Base-by-base conservation (phyloP, 371 early-diverging fungal species). In the Furculomyces boomerangus region DNA sequence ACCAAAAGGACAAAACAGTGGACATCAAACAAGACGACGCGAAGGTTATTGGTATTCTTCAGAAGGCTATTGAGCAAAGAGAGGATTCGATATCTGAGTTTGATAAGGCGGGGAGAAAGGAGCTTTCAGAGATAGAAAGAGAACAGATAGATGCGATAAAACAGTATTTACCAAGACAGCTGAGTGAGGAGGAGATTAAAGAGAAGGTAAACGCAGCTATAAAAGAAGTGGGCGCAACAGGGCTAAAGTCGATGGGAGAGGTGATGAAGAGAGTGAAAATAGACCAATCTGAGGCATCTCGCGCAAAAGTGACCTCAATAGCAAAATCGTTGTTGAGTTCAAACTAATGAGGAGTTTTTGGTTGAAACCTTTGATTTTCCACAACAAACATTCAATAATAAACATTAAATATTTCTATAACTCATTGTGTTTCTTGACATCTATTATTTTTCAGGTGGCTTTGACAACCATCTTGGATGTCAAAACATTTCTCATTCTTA, bases 221-320 rank as follows among this genome's bases (percentile, higher is more conserved):
- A 44, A 56, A 68, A 44, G 65, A 72, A 49, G 61, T 76, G n/a
- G 77, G 75, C 10, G 79, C 73, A 20, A 66, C 71, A 3, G 71
- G 66, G 20, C 28, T 57, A n/a, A 81, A 78, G 61, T 80, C 78
- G 55, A 70, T 88, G 68, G 86, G 86, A 50, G 73, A 73, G 45
- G 78, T 88, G 26, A 83, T 88, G 83, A 83, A 82, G 64, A 82
- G 76, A 51, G 72, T 83, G 60, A 72, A 67, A 1, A 59, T 80
- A 32, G 78, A 77, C 55, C 60, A 73, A 3, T 74, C 76, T 10
- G 56, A 49, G 44, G 86, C 87, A 13, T 77, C 83, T 53, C 79
- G 76, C 63, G 78, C 77, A 57, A 49, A 57, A 43, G 81, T 87
- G 18, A 77, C 78, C 41, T 76, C 77, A 24, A 61, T 71, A 26